These are phyloP conservation scores for Arachnomyces sp. DNA, from an alignment of 2,329 filamentous ascomycete species.

Conservation along the genomic window DNA sequence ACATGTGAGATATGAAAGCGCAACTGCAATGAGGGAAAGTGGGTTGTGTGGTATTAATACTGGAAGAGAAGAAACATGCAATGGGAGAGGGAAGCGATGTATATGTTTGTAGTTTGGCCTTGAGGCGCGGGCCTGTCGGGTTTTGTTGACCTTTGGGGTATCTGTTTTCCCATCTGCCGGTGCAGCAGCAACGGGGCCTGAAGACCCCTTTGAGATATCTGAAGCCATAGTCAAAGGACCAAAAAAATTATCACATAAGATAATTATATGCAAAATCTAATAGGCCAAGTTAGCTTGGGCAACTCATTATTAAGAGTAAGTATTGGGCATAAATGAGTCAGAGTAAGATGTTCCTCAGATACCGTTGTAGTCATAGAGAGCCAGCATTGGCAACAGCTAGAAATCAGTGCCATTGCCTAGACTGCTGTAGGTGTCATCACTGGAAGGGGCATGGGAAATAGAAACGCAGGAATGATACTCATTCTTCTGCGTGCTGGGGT, in stretches of 20 bases:
- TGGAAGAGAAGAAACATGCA: slow-evolving; percentile 77
- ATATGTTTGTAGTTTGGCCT: slow-evolving; percentile 62
- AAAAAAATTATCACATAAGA: slow-evolving; percentile 12
- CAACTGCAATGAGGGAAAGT: slow-evolving; percentile 73
- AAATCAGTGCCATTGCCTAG: slow-evolving; percentile 46
- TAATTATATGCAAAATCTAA: too few species aligned
- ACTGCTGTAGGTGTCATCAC: slow-evolving; percentile 41
- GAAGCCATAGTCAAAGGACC: slow-evolving; percentile 23
- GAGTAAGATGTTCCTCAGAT: slow-evolving; percentile 61
- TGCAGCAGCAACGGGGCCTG: slow-evolving; percentile 11
- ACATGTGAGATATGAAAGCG: slow-evolving; percentile 69
- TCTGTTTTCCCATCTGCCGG: slow-evolving; percentile 10
- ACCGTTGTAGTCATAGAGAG: slow-evolving; percentile 87
- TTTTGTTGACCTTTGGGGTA: slow-evolving; percentile 7
- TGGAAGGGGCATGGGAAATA: slow-evolving; percentile 24
- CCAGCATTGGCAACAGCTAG: slow-evolving; percentile 43
- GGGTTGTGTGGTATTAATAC: slow-evolving; percentile 88
- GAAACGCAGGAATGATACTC: slow-evolving; percentile 11
- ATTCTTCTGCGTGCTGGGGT: not conserved
- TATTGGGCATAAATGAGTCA: slow-evolving; percentile 7
- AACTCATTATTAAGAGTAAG: slow-evolving; percentile 7
- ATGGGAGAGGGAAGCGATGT: slow-evolving; percentile 71
- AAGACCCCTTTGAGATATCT: slow-evolving; percentile 12
- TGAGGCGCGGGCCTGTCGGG: slow-evolving; percentile 21
- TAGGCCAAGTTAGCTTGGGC: slow-evolving; percentile 8